Base-by-base conservation (phyloP, 148 eudicot species). In the Nepenthes mirabilis region DNA sequence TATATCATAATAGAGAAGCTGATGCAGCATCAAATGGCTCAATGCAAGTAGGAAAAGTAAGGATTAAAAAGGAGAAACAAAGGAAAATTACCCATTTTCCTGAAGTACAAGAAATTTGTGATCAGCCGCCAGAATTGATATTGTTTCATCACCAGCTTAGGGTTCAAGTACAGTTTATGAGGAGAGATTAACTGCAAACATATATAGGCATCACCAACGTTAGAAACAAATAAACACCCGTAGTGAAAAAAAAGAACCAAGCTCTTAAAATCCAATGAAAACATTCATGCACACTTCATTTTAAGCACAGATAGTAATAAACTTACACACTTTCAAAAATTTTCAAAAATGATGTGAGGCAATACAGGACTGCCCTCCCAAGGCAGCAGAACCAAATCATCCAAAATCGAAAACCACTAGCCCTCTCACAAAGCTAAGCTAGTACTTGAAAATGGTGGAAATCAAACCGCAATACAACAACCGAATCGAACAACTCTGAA, bases 51-150 rank as follows among this genome's bases (percentile, higher is more conserved):
- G 45, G 6, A 40, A 40, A 40, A 40, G 8, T 40, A 40, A 4
- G 45, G 8, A 40, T 8, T 40, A 40, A 40, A 40, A 40, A 40
- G 45, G 1, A 4, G 8, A 40, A 40, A 40, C 4, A 40, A 49
- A 55, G 43, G 43, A 52, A 11, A 52, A 36, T 79, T 80, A 93
- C 99, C 99, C 99, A 93, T 88, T 56, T 93, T 93, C 43, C 99
- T 82, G 79, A 93, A 89, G 77, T 93, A 93, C 56, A 93, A 72
- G 74, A 93, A 93, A 70, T 93, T 93, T 50, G 99, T 93, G 36
- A 93, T 57, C 37, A 93, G 91, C 9, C 99, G 86, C 99, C 99
- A 93, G 56, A 86, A 58, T 70, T 93, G 95, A 69, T 93, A 93
- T 34, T 84, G 89, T 78, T 93, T 93, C 74, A 89, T 78, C 54